phyloP scores from a whole-genome alignment of 1,284 basidiomycete species.

The Ganoderma multipileum region DNA sequence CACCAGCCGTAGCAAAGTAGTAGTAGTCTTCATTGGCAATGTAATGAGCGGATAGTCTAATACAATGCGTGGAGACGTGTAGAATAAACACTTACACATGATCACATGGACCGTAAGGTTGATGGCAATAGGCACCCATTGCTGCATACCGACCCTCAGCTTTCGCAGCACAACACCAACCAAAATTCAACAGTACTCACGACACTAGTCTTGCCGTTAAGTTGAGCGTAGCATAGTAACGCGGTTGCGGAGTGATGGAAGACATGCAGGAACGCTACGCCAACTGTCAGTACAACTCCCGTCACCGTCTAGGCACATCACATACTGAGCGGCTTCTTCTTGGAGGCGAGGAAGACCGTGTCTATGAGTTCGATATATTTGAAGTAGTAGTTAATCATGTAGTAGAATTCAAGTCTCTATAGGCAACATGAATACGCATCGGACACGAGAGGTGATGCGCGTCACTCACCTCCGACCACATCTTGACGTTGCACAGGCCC shows the following conservation, averaged over 20 bases:
- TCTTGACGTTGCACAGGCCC: constrained; percentile 78
- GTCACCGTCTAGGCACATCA: constrained; percentile 23
- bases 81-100: constrained; percentile 80
- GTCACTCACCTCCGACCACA: constrained; percentile 84
- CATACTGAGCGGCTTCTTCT: constrained; percentile 96
- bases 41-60: not conserved
- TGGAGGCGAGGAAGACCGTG: constrained; percentile 96
- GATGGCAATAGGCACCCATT: constrained; percentile 95
- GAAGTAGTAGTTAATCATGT: constrained; percentile 99
- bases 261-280: constrained; percentile 92
- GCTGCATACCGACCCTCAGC: constrained; percentile 54
- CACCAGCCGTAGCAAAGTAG: constrained; percentile 96
- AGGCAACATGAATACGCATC: constrained; percentile 9
- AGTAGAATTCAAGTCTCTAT: constrained; percentile 90
- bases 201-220: constrained; percentile 92
- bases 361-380: constrained; percentile 95
- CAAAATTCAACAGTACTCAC: constrained; percentile 51
- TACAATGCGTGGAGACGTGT: not conserved
- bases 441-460: constrained; percentile 19
- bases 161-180: not conserved
- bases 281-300: constrained; percentile 10
- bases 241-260: constrained; percentile 99
- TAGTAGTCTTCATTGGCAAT: constrained; percentile 79
- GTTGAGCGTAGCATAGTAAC: constrained; percentile 91
- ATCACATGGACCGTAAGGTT: constrained; percentile 97